phyloP scores from a whole-genome alignment of 805 yeast species.

The Isabelozyma gotoi region DNA sequence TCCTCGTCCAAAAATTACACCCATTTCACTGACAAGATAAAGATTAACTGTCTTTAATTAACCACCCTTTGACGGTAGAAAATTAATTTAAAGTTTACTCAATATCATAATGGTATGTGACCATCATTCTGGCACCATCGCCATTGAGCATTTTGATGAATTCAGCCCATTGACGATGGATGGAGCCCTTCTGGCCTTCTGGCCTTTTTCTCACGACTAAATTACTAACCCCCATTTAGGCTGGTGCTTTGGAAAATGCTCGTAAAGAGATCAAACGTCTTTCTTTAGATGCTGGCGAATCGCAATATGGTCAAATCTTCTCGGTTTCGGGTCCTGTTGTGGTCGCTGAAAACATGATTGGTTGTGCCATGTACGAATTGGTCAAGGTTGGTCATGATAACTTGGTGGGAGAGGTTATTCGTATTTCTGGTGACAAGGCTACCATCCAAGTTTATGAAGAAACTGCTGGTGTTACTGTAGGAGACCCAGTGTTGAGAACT shows the following conservation, averaged over 20 bases:
- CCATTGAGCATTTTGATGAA: neutral
- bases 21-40: neutral
- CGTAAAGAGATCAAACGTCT: conserved; percentile 89
- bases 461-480: conserved; percentile 98
- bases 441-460: conserved; percentile 99
- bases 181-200: neutral
- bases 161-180: neutral
- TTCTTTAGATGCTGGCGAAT: conserved; percentile 72
- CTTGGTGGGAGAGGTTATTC: conserved; percentile 96
- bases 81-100: neutral
- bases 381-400: conserved; percentile 97
- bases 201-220: neutral
- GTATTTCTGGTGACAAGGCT: conserved; percentile 95
- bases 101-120: neutral
- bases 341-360: conserved; percentile 97
- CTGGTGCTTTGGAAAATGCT: conserved; percentile 96
- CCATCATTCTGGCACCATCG: neutral
- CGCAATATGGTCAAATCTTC: conserved; percentile 83
- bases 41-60: neutral
- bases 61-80: neutral
- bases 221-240: conserved; percentile 51
- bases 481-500: conserved; percentile 97
- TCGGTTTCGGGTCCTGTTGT: conserved; percentile 98
- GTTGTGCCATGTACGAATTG: conserved; percentile 99
- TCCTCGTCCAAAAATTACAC: neutral